Evolutionary conservation across 2,329 filamentous ascomycete genomes (phyloP), one percentile per base, ranked within the genome.

Genomic region (Calonectria honghensis): DNA sequence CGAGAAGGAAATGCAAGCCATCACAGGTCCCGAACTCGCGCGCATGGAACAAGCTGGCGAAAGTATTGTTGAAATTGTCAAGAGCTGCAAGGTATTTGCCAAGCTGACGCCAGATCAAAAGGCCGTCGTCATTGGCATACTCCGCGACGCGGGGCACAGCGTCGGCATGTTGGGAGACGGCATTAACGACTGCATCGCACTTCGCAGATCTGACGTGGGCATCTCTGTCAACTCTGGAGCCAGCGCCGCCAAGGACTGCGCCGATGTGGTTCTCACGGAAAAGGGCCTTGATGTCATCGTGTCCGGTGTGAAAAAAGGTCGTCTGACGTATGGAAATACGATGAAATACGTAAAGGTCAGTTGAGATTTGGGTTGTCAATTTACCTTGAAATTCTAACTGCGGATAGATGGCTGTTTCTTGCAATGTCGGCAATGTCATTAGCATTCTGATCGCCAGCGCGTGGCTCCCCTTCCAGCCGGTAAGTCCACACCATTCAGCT

Each of bases 381-480:
- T 10, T 6, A 29, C 13, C 6, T 3, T 13, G 9, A 1, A n/a
- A 20, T 1, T n/a, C 10, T 54, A 18, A 68, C 35, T 9, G 3
- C 9, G 3, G 7, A 82, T 82, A 68, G 66, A 82, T 82, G 81
- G 81, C 82, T 13, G 73, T 80, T 11, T 82, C 81, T 1, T 82
- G 80, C 75, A 82, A 82, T 70, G 81, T 82, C 68, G 81, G 81
- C 39, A 82, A 82, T 50, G 81, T 82, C 16, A 82, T 82, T 45
- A 82, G 80, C 45, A 79, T 82, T 48, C 71, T 82, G 7, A 75
- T 78, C 0, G 81, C 81, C 2, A 81, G 81, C 32, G 77, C 81
- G 1, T 82, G 81, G 81, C 77, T 82, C 0, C 81, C 79, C 3
- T 82, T 79, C 59, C 78, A 39, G 31, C 66, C 66, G 3, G 66